Evolutionary conservation across 2,329 filamentous ascomycete species (phyloP).

Genomic region (Nectriaceae sp.): DNA sequence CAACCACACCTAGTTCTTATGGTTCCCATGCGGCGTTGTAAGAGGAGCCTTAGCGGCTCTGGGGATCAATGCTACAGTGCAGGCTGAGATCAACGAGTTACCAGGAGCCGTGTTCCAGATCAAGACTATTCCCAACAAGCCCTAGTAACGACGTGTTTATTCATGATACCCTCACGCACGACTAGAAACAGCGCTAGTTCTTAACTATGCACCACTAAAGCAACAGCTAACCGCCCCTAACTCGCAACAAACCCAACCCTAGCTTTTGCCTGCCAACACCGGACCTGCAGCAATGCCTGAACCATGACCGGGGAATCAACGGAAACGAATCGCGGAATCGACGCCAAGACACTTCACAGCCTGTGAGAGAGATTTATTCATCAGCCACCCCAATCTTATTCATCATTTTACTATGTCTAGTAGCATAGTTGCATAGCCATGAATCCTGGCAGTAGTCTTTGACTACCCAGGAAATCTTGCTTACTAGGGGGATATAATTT

Average conservation of each 20-base stretch:
- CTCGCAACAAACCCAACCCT: conserved; percentile 11
- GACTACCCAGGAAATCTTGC: conserved; percentile 26
- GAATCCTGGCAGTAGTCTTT: conserved; percentile 28
- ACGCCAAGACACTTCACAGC: conserved; percentile 36
- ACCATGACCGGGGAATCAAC: conserved; percentile 8
- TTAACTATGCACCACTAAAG: conserved; percentile 17
- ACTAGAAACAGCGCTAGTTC: conserved; percentile 13
- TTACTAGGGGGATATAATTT: conserved; percentile 21
- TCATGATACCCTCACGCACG: conserved; percentile 27
- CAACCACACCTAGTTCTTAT: conserved; percentile 69
- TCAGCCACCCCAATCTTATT: conserved; percentile 38
- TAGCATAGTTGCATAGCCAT: conserved; percentile 37
- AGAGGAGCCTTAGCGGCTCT: conserved; percentile 89
- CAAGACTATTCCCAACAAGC: conserved; percentile 73
- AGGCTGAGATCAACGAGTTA: conserved; percentile 85
- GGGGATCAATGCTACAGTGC: conserved; percentile 87
- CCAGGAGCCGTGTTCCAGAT: conserved; percentile 95
- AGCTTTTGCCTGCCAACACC: conserved; percentile 2
- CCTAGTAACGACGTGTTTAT: conserved; percentile 20
- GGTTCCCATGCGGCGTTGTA: conserved; percentile 93
- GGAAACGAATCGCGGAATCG: conserved; percentile 19
- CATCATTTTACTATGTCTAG: conserved; percentile 39
- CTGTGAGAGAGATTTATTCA: conserved; percentile 35
- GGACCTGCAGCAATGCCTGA: conserved; percentile 23
- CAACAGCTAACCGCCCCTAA: conserved; percentile 20